Base-by-base conservation (phyloP, 805 yeast genomes). In the Myxozyma lipomycoides region DNA sequence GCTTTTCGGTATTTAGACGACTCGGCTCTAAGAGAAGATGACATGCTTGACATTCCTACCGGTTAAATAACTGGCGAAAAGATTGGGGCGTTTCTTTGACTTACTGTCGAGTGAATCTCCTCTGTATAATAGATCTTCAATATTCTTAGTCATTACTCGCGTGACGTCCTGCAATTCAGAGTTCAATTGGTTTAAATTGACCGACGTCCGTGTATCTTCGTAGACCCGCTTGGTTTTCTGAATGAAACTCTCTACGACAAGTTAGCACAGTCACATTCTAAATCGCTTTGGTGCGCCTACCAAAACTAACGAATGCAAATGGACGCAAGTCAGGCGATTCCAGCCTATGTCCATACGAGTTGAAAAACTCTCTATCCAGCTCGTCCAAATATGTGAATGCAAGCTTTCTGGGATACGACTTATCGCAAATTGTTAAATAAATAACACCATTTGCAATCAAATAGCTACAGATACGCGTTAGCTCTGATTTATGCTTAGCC, bases 91-190 rank as follows among this genome's bases (percentile, higher is more conserved):
- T n/a, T n/a, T n/a, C 12, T 28, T 28, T 4, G 4, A 36, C 54
- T 12, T 48, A 40, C 70, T 62, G 67, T 93, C 98, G 59, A 93
- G 76, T 4, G 90, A 83, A 67, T 93, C 98, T 10, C 99, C 99
- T 64, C 99, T 78, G 68, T 91, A 90, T 35, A 93, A 75, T 58
- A 93, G 73, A 68, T 93, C 98, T 67, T 93, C 98, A 51, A 93
- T 93, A 68, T 93, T 93, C 63, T 91, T 91, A 53, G 95, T 88
- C 95, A 93, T 86, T 50, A 93, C 95, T 58, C 86, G 82, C 61
- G 91, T 89, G 42, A 93, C 98, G 63, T 95, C 99, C 44, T 85
- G 88, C 58, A 93, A 73, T 61, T 93, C 98, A 43, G 79, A 78
- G 67, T 91, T 90, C 58, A 91, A 72, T 65, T 81, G 82, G 70